These are phyloP conservation scores for Combretum micranthum DNA, from an alignment of 345 rosid genomes.

Conservation along the genomic window DNA sequence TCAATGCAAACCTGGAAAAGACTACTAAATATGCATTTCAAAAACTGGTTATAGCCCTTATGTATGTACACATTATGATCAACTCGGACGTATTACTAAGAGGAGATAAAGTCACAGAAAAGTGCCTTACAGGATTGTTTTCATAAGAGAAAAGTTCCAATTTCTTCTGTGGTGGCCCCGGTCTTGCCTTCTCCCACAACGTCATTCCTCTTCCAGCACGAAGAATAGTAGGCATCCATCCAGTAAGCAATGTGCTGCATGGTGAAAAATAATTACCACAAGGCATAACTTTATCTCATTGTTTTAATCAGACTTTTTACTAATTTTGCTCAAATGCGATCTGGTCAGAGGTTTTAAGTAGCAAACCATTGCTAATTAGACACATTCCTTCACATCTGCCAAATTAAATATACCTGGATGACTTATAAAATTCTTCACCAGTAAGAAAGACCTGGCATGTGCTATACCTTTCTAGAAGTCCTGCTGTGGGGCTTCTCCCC, in stretches of 20 bases:
- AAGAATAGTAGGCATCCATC: conserved; percentile 86
- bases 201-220: conserved; percentile 87
- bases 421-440: neutral
- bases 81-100: neutral
- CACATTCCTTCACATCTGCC: no score
- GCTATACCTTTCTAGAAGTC: conserved; percentile 63
- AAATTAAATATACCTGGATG: no score
- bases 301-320: no score
- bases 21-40: no score
- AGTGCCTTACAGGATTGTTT: conserved; percentile 51
- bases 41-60: no score
- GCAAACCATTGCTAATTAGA: neutral
- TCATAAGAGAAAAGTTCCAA: conserved; percentile 74
- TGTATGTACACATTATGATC: no score
- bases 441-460: neutral
- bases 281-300: no score
- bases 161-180: conserved; percentile 43
- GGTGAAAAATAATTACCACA: no score
- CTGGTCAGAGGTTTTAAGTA: neutral
- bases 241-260: conserved; percentile 68
- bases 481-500: conserved; percentile 54
- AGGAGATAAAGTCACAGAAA: neutral
- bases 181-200: conserved; percentile 58
- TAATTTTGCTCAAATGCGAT: no score
- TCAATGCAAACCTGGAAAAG: no score